Evolutionary conservation across 495 filamentous ascomycete genomes (phyloP).

Genomic region (Elasticomyces elasticus): DNA sequence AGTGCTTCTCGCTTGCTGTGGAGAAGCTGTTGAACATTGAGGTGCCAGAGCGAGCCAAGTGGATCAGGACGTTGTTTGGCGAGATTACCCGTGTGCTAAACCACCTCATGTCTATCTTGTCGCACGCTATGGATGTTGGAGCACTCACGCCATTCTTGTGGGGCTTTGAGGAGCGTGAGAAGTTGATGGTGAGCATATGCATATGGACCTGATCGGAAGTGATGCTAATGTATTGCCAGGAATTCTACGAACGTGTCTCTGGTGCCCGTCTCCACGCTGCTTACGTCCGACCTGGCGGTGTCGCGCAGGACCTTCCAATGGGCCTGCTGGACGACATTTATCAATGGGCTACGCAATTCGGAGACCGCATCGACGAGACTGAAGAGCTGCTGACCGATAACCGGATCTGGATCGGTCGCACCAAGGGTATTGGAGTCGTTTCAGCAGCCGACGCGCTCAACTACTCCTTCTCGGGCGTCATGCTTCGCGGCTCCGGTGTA

Average conservation of each 20-base stretch:
- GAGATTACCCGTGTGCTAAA: slow-evolving; percentile 94
- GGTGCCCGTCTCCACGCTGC: slow-evolving; percentile 96
- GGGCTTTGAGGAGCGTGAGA: slow-evolving; percentile 99
- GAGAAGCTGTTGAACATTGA: slow-evolving; percentile 98
- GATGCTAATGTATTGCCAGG: no score
- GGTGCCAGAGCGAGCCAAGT: slow-evolving; percentile 91
- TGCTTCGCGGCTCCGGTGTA: slow-evolving; percentile 95
- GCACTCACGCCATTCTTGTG: slow-evolving; percentile 97
- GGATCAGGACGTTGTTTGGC: slow-evolving; percentile 89
- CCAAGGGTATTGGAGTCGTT: slow-evolving; percentile 84
- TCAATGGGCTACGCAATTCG: slow-evolving; percentile 99
- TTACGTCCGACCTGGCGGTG: slow-evolving; percentile 95
- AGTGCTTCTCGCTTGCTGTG: slow-evolving; percentile 88
- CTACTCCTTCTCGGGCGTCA: slow-evolving; percentile 91
- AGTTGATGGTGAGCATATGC: slow-evolving; percentile 99
- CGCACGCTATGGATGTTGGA: slow-evolving; percentile 99
- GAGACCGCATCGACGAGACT: slow-evolving; percentile 97
- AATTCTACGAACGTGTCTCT: slow-evolving; percentile 99
- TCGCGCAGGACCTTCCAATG: slow-evolving; percentile 86
- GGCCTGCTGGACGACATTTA: slow-evolving; percentile 98
- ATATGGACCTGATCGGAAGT: no score
- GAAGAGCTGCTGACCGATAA: slow-evolving; percentile 98
- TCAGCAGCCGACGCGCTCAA: slow-evolving; percentile 86
- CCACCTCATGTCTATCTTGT: slow-evolving; percentile 95
- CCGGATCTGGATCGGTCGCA: slow-evolving; percentile 94